Evolutionary conservation across 2,329 filamentous ascomycete species (phyloP).

Genomic region (Fusarium solani-melongenae): DNA sequence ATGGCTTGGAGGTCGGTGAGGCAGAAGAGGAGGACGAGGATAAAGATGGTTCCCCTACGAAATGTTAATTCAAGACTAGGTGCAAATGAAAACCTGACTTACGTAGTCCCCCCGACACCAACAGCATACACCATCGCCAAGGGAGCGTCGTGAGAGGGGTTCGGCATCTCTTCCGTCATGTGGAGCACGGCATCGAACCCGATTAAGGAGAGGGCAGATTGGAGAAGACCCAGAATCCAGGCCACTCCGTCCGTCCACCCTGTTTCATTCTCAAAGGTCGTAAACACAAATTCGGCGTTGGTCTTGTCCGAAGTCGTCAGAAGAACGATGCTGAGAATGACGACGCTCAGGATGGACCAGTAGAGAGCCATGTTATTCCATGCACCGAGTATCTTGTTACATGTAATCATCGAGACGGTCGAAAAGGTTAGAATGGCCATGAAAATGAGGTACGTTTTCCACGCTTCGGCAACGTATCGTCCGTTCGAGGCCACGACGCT

Average conservation of each 20-base stretch:
- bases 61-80: background rate
- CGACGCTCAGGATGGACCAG: constrained; percentile 55
- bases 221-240: constrained; percentile 60
- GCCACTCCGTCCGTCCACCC: constrained; percentile 59
- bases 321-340: constrained; percentile 57
- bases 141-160: constrained; percentile 53
- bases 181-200: constrained; percentile 59
- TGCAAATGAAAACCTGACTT: constrained; percentile 22
- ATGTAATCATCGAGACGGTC: constrained; percentile 52
- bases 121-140: constrained; percentile 57
- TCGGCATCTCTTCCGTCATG: constrained; percentile 60
- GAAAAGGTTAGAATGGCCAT: constrained; percentile 38
- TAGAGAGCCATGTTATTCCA: constrained; percentile 57
- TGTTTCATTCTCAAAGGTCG: constrained; percentile 56
- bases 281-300: constrained; percentile 55
- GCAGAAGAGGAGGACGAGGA: constrained; percentile 56
- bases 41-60: constrained; percentile 49
- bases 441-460: constrained; percentile 58
- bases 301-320: constrained; percentile 55
- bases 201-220: constrained; percentile 49
- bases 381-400: constrained; percentile 52
- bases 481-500: constrained; percentile 53
- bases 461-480: constrained; percentile 49
- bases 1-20: constrained; percentile 51
- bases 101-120: constrained; percentile 55